Conservation (phyloP, 495 filamentous ascomycete species). For the Podospora bellae-mahoneyi region DNA sequence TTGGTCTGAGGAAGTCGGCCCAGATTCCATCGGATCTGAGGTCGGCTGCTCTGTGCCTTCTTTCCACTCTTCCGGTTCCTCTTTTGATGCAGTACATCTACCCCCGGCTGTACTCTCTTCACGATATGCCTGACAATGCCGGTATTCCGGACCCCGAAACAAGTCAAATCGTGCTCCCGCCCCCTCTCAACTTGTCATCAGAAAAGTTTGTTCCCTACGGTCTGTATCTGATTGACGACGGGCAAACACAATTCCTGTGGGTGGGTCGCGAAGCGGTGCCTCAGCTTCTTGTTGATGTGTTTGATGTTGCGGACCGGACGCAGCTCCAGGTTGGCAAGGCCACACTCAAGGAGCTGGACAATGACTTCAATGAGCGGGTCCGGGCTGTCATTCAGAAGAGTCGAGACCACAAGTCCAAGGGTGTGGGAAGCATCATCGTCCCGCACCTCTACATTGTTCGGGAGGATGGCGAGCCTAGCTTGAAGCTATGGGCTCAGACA, state of each 20-base stretch:
- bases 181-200: slow-evolving; percentile 80
- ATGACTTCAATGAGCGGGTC: slow-evolving; percentile 93
- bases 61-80: slow-evolving; percentile 88
- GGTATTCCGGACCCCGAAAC: slow-evolving; percentile 80
- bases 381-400: slow-evolving; percentile 89
- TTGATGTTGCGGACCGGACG: slow-evolving; percentile 73
- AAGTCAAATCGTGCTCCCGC: slow-evolving; percentile 83
- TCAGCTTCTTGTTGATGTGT: slow-evolving; percentile 84
- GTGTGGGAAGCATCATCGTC: slow-evolving; percentile 84
- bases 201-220: slow-evolving; percentile 86
- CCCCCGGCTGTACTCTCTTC: slow-evolving; percentile 86
- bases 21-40: slow-evolving; percentile 96
- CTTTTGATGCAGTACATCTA: slow-evolving; percentile 97
- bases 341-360: slow-evolving; percentile 78
- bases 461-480: slow-evolving; percentile 90
- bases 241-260: slow-evolving; percentile 97
- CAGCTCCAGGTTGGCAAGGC: slow-evolving; percentile 90
- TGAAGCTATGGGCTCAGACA: slow-evolving; percentile 96
- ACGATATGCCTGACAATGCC: slow-evolving; percentile 96
- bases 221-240: slow-evolving; percentile 96
- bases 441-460: slow-evolving; percentile 91
- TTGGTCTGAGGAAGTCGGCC: slow-evolving; percentile 89
- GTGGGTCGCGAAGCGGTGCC: slow-evolving; percentile 89
- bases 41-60: slow-evolving; percentile 85
- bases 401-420: slow-evolving; percentile 74